Base-by-base conservation (phyloP, 2,329 filamentous ascomycete species). In the Coniochaeta sp. region DNA sequence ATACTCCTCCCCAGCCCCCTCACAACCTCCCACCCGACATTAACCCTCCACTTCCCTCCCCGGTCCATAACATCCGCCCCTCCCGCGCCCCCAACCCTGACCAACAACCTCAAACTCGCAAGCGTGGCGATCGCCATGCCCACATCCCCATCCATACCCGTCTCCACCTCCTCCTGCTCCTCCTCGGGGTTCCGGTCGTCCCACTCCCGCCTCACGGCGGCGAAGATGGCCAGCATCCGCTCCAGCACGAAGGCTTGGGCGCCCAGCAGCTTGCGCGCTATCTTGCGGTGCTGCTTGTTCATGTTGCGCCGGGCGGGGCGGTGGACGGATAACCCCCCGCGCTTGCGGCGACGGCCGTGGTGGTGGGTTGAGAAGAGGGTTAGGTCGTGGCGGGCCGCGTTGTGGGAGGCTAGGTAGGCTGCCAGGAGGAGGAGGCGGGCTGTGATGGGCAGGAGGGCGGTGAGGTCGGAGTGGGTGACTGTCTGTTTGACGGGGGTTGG, bases 321-420 rank as follows among this genome's bases (percentile, higher is more conserved):
- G 12, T 64, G 60, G 2, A 68, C 65, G 3, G 70, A 67, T 12
- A 70, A 69, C 22, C 78, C 78, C 49, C 78, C 76, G 13, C 77
- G 71, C 1, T 76, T 68, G 49, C 76, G 71, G 56, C 74, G 69
- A 47, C 72, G 66, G 59, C 75, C 73, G 65, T 82, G 67, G 52
- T 84, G 78, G 61, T 81, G 78, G 12, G 87, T 89, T 58, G 87
- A 89, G 72, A 94, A 94, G 62, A 89, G 82, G 1, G 82, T 76
- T 4, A 82, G 71, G 65, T 94, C 89, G 62, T 87, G 82, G n/a
- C 82, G 78, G 1, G 86, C 71, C 13, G 86, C 81, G 65, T 91
- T 94, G 74, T 89, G 89, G 1, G 87, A 90, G 49, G 89, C 86
- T 3, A 94, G 80, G 68, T 94, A 94, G 3, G 88, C 85, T 31